Percentiles rank a stretch among this genome's conserved stretches.
Evolutionary conservation across 1,284 basidiomycete species (phyloP).

Genomic region (Rhodotorula mucilaginosa): DNA sequence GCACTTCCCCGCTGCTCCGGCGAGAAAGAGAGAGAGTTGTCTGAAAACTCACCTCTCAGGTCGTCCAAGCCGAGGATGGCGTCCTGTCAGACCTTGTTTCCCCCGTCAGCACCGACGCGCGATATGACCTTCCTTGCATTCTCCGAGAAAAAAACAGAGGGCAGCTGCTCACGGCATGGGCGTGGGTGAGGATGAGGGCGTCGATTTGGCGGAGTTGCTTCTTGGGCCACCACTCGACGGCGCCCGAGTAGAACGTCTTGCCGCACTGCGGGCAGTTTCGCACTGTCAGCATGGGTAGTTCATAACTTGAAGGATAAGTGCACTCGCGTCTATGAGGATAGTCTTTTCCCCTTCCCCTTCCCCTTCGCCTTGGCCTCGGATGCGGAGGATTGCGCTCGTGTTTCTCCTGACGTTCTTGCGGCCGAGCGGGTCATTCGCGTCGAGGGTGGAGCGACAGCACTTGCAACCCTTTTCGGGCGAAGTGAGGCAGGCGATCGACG

Average conservation of each 20-base stretch:
- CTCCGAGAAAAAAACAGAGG: background rate
- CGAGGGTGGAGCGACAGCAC: conserved; percentile 42
- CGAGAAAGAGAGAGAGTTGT: background rate
- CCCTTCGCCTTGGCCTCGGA: conserved; percentile 45
- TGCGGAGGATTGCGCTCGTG: conserved; percentile 61
- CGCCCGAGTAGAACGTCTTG: conserved; percentile 72
- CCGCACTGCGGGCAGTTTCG: conserved; percentile 54
- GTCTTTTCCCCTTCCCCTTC: conserved; percentile 23
- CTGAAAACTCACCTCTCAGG: conserved; percentile 55
- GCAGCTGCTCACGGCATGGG: conserved; percentile 44
- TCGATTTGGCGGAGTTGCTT: conserved; percentile 70
- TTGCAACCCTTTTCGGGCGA: conserved; percentile 38
- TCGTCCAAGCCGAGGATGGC: conserved; percentile 82
- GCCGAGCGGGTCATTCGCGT: conserved; percentile 53
- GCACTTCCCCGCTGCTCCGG: background rate
- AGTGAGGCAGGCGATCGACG: conserved; percentile 43
- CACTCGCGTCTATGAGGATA: conserved; percentile 62
- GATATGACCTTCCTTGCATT: too few relatives aligned
- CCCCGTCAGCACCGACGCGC: background rate
- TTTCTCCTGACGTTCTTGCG: conserved; percentile 73
- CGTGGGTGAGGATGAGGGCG: conserved; percentile 72
- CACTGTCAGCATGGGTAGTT: background rate
- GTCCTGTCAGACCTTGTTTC: conserved; percentile 7
- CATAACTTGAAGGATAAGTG: too few relatives aligned
- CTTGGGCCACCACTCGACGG: conserved; percentile 75